Base-by-base conservation (phyloP, 805 yeast species). In the Pichia scutulata region DNA sequence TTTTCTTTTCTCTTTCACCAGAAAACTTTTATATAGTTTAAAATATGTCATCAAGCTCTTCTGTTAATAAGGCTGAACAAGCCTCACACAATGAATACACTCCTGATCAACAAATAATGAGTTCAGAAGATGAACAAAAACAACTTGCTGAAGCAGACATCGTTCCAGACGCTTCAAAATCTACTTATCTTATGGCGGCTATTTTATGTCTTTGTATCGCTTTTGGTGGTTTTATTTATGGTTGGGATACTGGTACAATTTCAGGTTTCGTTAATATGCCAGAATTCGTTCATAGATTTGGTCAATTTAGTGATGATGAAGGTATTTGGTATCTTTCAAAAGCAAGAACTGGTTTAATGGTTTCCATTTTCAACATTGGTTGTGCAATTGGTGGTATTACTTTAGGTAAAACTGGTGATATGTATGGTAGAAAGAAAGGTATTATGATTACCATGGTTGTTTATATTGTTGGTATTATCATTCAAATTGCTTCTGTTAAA, bases 201-300 rank as follows among this genome's bases (percentile, higher is more conserved):
- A 10, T 60, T 47, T 68, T 66, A 26, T 81, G 88, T 66, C 58
- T 73, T n/a, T 59, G 78, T 48, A 78, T 84, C 56, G 86, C 88
- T 30, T 84, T 84, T 55, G 89, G 88, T 70, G 90, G 89, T 44
- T 84, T 80, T 63, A 82, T 83, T 43, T 84, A 81, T 60, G 89
- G 89, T 53, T 83, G 83, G 76, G 89, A 83, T 70, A 84, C 87
- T 47, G 89, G 89, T 70, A 82, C 89, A 55, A 78, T 82, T 65
- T 81, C 86, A 40, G 88, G 88, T 57, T 80, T 83, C 59, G 80
- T 82, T 46, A 78, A 78, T 62, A 78, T 82, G 81, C 58, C 71
- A n/a, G 80, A 80, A 54, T 83, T 76, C 65, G 61, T 68, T 47
- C 50, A 56, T 19, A 69, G 82, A 58, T 81, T 82, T 56, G 88